Evolutionary conservation across 208 protist genomes (phyloP).

Genomic region (Wallacemonas sp.): DNA sequence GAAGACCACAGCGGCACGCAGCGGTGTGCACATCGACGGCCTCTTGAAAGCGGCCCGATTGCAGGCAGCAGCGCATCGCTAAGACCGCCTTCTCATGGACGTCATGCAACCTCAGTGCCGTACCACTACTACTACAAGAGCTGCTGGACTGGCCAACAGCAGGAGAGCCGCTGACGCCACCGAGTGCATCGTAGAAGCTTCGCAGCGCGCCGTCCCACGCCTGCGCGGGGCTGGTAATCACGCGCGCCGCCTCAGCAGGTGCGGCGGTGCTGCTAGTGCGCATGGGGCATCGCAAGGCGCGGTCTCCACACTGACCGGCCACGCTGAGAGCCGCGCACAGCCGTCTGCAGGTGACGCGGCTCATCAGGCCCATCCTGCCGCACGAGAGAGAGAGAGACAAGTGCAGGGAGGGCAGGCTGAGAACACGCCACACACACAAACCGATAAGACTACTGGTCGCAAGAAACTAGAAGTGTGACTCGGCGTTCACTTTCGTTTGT

Average conservation of each 20-base stretch:
- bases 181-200: slow-evolving; percentile 27
- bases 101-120: slow-evolving; percentile 12
- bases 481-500: no score
- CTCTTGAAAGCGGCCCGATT: slow-evolving; percentile 38
- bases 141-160: slow-evolving; percentile 3
- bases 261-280: no score
- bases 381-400: no score
- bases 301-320: no score
- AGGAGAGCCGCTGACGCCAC: not conserved
- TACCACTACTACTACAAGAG: no score
- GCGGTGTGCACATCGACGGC: slow-evolving; percentile 57
- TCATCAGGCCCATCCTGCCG: not conserved
- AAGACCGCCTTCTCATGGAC: slow-evolving; percentile 17
- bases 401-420: no score
- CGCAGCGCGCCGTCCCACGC: slow-evolving; percentile 34
- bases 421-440: no score
- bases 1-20: slow-evolving; percentile 29
- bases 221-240: not conserved
- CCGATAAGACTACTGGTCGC: no score
- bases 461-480: no score
- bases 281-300: no score
- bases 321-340: slow-evolving; percentile 4
- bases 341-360: not conserved
- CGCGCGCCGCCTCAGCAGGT: not conserved
- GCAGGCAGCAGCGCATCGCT: slow-evolving; percentile 63